Evolutionary conservation across 1,284 basidiomycete species (phyloP), one percentile per base, ranked within the genome.

Genomic region (Agroathelia rolfsii): DNA sequence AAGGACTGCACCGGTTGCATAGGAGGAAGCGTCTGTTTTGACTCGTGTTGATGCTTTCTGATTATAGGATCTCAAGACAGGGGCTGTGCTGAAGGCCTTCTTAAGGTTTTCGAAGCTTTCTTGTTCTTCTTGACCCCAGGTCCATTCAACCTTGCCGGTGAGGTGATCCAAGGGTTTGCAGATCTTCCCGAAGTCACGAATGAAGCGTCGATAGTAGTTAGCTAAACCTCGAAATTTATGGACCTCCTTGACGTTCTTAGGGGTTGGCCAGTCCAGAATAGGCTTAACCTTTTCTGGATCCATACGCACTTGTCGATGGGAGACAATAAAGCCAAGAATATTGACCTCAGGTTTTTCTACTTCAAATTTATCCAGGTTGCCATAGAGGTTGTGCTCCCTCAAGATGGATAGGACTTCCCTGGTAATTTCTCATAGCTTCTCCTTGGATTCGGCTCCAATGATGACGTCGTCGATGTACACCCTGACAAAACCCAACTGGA

Each of bases 141-240:
- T 9, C 35, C 35, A 39, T 3, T 26, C 14, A 6, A 15, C 24
- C 13, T 43, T 46, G 12, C 35, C 32, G 2, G 39, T 46, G 9
- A 49, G 32, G 14, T 28, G 14, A 6, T 34, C 27, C 0, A 64
- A 34, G 1, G 55, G 55, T 2, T 23, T 18, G 0, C 48, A 42
- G 6, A 56, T 47, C 6, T 42, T 26, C 0, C 51, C 45, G 37
- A 53, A 71, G 2, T 52, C 37, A 11, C 43, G 16, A 10, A 71
- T 60, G 40, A 69, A 71, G n/a, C 47, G 40, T 1, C 57, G 40
- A 34, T 70, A 62, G 35, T 51, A 59, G 36, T 52, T 54, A 4
- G 48, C 41, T 13, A 64, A 51, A 5, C 59, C 56, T 1, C 62
- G 37, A 41, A 63, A 62, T 2, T 21, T 22, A 30, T 52, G 49